Evolutionary conservation across 164 flowering plant genomes (phyloP).

Genomic region (Magnolia officinalis): DNA sequence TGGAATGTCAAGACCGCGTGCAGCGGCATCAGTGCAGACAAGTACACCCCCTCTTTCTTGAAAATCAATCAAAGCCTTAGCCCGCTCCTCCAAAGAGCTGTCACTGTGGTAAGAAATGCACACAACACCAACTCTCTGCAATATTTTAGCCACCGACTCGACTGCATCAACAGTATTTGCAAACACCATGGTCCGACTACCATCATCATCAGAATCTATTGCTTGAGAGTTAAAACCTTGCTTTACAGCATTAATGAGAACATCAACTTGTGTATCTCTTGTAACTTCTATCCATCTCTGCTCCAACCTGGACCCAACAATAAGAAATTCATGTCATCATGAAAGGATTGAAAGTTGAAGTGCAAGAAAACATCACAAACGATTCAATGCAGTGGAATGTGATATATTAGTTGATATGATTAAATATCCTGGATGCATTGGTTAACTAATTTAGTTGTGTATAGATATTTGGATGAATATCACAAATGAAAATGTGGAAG

Average conservation of each 20-base stretch:
- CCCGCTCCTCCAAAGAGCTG: slow-evolving; percentile 67
- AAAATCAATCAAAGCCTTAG: slow-evolving; percentile 55
- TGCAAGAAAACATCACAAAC: not conserved
- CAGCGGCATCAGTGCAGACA: slow-evolving; percentile 98
- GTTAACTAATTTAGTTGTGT: too few species aligned
- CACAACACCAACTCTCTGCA: slow-evolving; percentile 54
- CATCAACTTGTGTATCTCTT: slow-evolving; percentile 76
- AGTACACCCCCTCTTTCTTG: slow-evolving; percentile 75
- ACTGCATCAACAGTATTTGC: slow-evolving; percentile 96
- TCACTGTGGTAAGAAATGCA: slow-evolving; percentile 76
- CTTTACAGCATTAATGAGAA: slow-evolving; percentile 70
- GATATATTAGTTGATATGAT: too few species aligned
- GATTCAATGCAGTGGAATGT: not conserved
- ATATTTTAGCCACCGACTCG: slow-evolving; percentile 75
- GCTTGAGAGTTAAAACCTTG: slow-evolving; percentile 25
- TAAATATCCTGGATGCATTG: too few species aligned
- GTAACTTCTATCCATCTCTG: slow-evolving; percentile 88
- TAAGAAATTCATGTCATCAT: not conserved
- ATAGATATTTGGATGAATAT: too few species aligned
- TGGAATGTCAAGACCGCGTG: slow-evolving; percentile 92
- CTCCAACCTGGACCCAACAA: slow-evolving; percentile 51
- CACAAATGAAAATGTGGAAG: too few species aligned
- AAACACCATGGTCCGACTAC: slow-evolving; percentile 85
- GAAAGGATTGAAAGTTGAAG: not conserved
- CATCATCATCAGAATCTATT: slow-evolving; percentile 23